Conservation (phyloP, 352 stramenopile genomes). For the Globisporangium cylindrosporum region DNA sequence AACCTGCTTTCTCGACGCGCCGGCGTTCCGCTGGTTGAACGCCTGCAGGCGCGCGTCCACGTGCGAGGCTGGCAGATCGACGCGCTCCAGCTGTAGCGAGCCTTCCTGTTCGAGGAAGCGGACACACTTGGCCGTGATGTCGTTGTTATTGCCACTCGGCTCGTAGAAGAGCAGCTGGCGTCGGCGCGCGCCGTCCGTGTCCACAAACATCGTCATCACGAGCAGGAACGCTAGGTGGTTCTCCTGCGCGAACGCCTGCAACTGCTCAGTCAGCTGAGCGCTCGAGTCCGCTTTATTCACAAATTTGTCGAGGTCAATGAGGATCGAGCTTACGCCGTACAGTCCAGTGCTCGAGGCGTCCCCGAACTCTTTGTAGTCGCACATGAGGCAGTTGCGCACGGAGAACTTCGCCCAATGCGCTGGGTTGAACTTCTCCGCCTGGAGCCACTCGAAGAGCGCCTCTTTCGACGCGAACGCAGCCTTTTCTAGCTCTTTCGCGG, state of each 20-base stretch:
- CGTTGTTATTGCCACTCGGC: constrained; percentile 15
- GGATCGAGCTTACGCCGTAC: constrained; percentile 60
- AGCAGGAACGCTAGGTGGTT: constrained; percentile 63
- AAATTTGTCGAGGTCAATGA: constrained; percentile 56
- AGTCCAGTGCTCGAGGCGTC: constrained; percentile 8
- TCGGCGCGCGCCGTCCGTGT: constrained; percentile 30
- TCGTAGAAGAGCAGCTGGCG: constrained; percentile 71
- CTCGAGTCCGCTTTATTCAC: constrained; percentile 37
- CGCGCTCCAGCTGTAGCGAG: constrained; percentile 37
- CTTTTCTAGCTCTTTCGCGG: constrained; percentile 38
- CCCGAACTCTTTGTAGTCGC: constrained; percentile 82
- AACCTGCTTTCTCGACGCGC: constrained; percentile 73
- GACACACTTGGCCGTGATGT: constrained; percentile 29
- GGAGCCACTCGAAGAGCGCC: constrained; percentile 62
- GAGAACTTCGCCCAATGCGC: constrained; percentile 62
- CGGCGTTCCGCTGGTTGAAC: constrained; percentile 60
- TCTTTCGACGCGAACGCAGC: constrained; percentile 40
- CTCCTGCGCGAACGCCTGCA: constrained; percentile 37
- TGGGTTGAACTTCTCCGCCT: constrained; percentile 65
- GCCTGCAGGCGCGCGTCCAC: constrained; percentile 29
- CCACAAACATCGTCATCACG: constrained; percentile 68
- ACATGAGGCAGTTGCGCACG: constrained; percentile 61
- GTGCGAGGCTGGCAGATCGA: constrained; percentile 33
- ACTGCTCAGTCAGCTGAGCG: constrained; percentile 22
- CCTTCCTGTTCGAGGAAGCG: constrained; percentile 34